Conservation (phyloP, 1,284 basidiomycete species). For the Trametes hirsuta region DNA sequence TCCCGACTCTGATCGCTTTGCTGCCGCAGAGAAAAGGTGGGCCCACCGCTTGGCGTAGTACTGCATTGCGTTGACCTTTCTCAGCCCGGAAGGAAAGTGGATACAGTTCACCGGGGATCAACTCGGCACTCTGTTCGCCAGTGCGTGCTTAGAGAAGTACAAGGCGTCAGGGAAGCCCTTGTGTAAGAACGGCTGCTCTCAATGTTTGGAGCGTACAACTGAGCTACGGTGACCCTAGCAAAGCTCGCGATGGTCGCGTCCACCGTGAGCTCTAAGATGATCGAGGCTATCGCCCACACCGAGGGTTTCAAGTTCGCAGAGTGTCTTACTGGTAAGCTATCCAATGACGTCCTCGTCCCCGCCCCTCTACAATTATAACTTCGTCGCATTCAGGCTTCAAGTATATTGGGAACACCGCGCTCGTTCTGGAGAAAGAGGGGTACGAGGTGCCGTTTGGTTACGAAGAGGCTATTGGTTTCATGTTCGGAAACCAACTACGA, state of each 20-base stretch:
- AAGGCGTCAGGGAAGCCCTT: constrained; percentile 62
- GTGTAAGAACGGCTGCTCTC: constrained; percentile 34
- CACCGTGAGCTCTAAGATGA: constrained; percentile 87
- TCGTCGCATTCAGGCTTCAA: constrained; percentile 63
- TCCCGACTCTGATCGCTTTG: constrained; percentile 83
- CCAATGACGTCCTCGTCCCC: background rate
- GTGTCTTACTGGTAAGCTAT: constrained; percentile 71
- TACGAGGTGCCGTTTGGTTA: constrained; percentile 82
- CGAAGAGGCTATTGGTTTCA: constrained; percentile 88
- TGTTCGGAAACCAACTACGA: constrained; percentile 76
- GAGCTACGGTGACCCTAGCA: constrained; percentile 35
- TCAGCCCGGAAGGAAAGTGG: constrained; percentile 62
- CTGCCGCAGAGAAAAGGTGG: constrained; percentile 75
- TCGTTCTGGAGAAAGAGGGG: constrained; percentile 64
- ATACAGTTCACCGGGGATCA: constrained; percentile 83
- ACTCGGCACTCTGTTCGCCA: constrained; percentile 77
- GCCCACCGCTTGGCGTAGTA: constrained; percentile 14
- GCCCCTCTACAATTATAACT: background rate
- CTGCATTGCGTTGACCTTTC: background rate
- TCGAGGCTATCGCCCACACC: constrained; percentile 69
- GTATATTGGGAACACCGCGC: constrained; percentile 81
- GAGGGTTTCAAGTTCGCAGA: constrained; percentile 85
- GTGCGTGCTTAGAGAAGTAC: constrained; percentile 60
- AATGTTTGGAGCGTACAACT: no score
- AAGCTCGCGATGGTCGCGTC: constrained; percentile 84